Evolutionary conservation across 441 rosid species (phyloP).

Genomic region (Populus trichocarpa): DNA sequence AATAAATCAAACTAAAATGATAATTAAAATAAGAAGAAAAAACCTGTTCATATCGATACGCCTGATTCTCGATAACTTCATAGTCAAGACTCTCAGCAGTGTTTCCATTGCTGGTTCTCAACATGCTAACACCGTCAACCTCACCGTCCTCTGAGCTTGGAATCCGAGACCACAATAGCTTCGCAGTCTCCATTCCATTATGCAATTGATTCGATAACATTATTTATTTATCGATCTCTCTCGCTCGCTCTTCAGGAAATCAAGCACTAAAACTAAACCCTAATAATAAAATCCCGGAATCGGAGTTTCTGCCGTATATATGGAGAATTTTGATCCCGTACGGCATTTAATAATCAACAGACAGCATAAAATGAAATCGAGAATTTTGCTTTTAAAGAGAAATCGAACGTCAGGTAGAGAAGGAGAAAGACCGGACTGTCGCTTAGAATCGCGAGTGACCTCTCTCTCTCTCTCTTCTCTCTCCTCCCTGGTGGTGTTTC

Average conservation of each 20-base stretch:
- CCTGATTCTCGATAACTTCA: constrained; percentile 89
- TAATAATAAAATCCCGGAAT: not conserved
- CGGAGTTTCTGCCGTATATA: not conserved
- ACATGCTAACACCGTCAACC: constrained; percentile 46
- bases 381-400: not conserved
- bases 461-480: not conserved
- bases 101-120: constrained; percentile 35
- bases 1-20: not conserved
- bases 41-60: constrained; percentile 93
- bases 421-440: not conserved
- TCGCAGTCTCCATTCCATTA: constrained; percentile 74
- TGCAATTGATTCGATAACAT: constrained; percentile 81
- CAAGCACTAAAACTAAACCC: constrained; percentile 14
- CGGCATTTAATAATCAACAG: not conserved
- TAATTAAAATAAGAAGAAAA: not conserved
- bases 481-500: not conserved
- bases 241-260: not conserved
- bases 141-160: constrained; percentile 73
- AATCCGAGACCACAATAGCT: constrained; percentile 71
- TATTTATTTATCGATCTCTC: not conserved
- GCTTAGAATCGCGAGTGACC: constrained; percentile 17
- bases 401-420: not conserved
- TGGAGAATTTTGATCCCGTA: not conserved
- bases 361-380: not conserved
- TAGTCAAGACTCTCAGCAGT: constrained; percentile 85